Evolutionary conservation across 1,139 yeast species (phyloP), one percentile per base, ranked within the genome.

Genomic region (Geotrichum bryndzae): DNA sequence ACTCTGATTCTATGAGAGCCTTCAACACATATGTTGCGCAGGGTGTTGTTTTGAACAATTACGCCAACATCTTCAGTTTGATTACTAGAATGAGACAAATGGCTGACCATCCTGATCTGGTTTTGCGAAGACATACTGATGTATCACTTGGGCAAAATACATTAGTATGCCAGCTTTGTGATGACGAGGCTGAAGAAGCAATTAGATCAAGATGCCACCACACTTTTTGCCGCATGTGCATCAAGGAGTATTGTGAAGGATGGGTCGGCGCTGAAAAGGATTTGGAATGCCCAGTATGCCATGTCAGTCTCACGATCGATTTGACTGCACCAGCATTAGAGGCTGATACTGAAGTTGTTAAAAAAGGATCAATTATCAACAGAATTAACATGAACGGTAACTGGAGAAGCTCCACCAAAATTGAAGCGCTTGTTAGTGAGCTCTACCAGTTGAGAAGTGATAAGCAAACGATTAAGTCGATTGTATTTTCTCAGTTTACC

Each of bases 31-130:
- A 84, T 73, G 98, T 94, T 54, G 95, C 96, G 31, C 94, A 90
- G 71, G 99, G 99, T 74, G 97, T 94, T 35, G 96, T 91, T 54
- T 79, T 91, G 63, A 92, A 92, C 74, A 94, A 95, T 73, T 94
- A 95, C 76, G 99, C 99, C 53, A 94, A 94, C 70, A 92, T 94
- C 70, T 95, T 94, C 77, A 92, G 98, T 0, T 80, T 95, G 63
- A 92, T 94, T 69, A 95, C 99, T 0, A 80, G 99, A 70, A 94
- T 94, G 99, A 84, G 99, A 70, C 99, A 94, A 74, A 80, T 94
- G 69, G 98, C 99, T 0, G 99, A 95, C 73, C 99, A 94, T 74
- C 99, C 99, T 0, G 99, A 95, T 76, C 79, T 95, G 66, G 97
- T 94, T 0, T 78, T 94, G 71, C 86, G 92, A 68, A 80, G 91